These are phyloP conservation scores for Phallus indusiatus DNA, from an alignment of 768 basidiomycete species.

Conservation along the genomic window DNA sequence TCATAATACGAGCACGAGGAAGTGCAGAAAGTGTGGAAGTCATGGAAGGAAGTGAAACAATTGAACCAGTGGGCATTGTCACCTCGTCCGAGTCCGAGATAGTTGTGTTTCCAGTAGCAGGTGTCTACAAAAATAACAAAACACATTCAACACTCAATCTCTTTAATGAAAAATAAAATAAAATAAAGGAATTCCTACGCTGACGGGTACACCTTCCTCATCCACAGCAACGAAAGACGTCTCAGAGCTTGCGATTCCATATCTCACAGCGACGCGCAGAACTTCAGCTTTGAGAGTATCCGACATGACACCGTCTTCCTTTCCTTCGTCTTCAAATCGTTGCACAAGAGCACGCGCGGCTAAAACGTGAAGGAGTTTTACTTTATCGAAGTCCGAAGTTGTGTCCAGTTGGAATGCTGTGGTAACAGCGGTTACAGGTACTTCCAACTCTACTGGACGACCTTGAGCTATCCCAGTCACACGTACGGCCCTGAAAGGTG, in stretches of 20 bases:
- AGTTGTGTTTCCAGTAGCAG: no score
- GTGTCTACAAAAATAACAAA: no score
- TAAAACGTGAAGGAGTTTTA: constrained; percentile 39
- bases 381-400: neutral
- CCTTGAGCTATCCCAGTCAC: constrained; percentile 9
- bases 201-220: constrained; percentile 1
- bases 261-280: constrained; percentile 38
- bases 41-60: no score
- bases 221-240: constrained; percentile 54
- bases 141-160: no score
- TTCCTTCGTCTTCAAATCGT: constrained; percentile 31
- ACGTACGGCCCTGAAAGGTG: neutral
- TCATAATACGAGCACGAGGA: no score
- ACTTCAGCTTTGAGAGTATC: constrained; percentile 37
- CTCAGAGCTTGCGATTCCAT: constrained; percentile 40
- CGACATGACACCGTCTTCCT: neutral
- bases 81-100: no score
- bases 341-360: constrained; percentile 46
- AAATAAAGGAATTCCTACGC: neutral
- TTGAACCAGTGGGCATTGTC: no score
- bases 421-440: constrained; percentile 7
- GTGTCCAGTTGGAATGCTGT: neutral
- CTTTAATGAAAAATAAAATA: neutral
- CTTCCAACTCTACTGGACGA: constrained; percentile 9
- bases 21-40: no score